phyloP scores from a whole-genome alignment of 495 filamentous ascomycete species.

The Hypoxylon cercidicola region DNA sequence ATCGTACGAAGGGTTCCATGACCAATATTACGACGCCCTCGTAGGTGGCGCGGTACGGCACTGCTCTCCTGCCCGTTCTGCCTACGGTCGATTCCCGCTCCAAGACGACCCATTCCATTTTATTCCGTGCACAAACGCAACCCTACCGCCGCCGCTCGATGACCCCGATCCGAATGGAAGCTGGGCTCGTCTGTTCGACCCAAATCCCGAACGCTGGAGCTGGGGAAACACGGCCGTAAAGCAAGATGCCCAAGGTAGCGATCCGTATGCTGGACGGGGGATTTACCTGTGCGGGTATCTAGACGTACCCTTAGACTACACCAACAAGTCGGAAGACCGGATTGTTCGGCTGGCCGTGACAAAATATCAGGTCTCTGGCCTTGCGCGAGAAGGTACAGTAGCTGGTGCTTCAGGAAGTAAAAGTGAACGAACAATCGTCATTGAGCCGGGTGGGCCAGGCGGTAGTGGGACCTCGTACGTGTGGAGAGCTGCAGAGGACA shows the following conservation, averaged over 20 bases:
- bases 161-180: slow-evolving; percentile 44
- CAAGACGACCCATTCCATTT: slow-evolving; percentile 54
- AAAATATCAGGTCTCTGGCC: slow-evolving; percentile 57
- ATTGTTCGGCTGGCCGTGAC: slow-evolving; percentile 58
- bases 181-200: slow-evolving; percentile 55
- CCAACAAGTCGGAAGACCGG: slow-evolving; percentile 52
- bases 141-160: slow-evolving; percentile 49
- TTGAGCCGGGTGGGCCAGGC: slow-evolving; percentile 60
- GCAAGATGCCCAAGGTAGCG: slow-evolving; percentile 11
- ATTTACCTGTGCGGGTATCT: slow-evolving; percentile 59
- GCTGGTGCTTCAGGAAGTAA: slow-evolving; percentile 41
- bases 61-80: slow-evolving; percentile 21
- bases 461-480: slow-evolving; percentile 56
- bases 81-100: slow-evolving; percentile 53
- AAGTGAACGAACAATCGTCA: slow-evolving; percentile 58
- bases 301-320: slow-evolving; percentile 60
- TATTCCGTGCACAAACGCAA: slow-evolving; percentile 54
- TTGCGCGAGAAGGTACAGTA: slow-evolving; percentile 36
- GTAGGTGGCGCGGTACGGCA: slow-evolving; percentile 10
- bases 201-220: slow-evolving; percentile 54
- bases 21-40: slow-evolving; percentile 31
- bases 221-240: slow-evolving; percentile 46
- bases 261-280: slow-evolving; percentile 51
- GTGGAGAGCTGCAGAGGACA: slow-evolving; percentile 48
- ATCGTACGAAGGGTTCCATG: slow-evolving; percentile 34